A percentile compares a stretch with the other conserved stretches of the same genome.
phyloP scores from a whole-genome alignment of 108 stramenopile species.

The Discostella stelligeroides region DNA sequence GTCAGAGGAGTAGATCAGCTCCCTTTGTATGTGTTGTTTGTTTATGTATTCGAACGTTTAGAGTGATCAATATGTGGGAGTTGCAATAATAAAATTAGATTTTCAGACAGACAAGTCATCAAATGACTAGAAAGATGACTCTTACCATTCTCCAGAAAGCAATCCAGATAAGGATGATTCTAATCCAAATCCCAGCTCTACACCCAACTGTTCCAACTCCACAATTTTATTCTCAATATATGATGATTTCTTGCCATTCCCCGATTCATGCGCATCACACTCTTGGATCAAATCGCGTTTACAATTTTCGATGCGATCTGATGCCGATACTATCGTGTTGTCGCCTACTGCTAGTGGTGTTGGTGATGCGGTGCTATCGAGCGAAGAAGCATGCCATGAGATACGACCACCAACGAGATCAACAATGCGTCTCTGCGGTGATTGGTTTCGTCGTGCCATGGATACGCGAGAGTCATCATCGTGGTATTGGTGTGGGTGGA shows the following conservation, averaged over 20 bases:
- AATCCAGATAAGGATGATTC: conserved; percentile 64
- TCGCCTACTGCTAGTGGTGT: not conserved
- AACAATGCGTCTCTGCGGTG: too few relatives aligned
- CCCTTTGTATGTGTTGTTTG: conserved; percentile 54
- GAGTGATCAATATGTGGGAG: too few relatives aligned
- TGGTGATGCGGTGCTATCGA: conserved; percentile 5
- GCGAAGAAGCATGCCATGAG: not conserved
- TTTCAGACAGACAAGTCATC: too few relatives aligned
- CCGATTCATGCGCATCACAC: conserved; percentile 29
- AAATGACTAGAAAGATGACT: not conserved
- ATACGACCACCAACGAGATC: too few relatives aligned
- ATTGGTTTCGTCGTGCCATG: too few relatives aligned
- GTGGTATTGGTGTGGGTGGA: too few relatives aligned
- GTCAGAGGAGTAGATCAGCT: conserved; percentile 76
- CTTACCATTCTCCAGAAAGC: conserved; percentile 71
- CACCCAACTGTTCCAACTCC: conserved; percentile 35
- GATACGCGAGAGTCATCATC: too few relatives aligned
- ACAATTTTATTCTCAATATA: conserved; percentile 24
- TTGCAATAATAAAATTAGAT: too few relatives aligned
- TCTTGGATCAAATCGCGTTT: conserved; percentile 27
- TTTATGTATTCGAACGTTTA: too few relatives aligned
- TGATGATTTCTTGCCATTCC: conserved; percentile 7
- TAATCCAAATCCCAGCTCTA: conserved; percentile 57
- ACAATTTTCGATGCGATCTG: conserved; percentile 32
- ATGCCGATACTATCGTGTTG: conserved; percentile 8